Conservation (phyloP, 257 asterid genomes). For the Marsdenia floribunda region DNA sequence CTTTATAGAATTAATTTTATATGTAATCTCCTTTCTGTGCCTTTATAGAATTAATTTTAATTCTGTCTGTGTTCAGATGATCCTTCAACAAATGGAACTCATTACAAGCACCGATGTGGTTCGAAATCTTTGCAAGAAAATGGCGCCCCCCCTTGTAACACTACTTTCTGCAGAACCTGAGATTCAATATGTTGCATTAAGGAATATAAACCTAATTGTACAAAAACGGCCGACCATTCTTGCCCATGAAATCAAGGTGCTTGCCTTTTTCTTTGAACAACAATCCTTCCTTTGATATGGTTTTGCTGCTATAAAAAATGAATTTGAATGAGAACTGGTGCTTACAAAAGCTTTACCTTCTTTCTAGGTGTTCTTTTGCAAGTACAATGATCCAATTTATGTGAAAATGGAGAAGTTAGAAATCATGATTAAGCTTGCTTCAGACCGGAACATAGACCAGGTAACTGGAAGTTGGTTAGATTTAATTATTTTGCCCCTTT, state of each 20-base stretch:
- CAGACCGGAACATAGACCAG: conserved; percentile 95
- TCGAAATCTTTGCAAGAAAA: conserved; percentile 96
- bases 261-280: background rate
- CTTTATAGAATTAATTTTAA: conserved; percentile 5
- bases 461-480: conserved; percentile 38
- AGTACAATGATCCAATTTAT: conserved; percentile 96
- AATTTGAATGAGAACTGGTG: background rate
- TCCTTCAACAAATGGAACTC: conserved; percentile 98
- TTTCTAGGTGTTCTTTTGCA: conserved; percentile 89
- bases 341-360: conserved; percentile 12
- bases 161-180: conserved; percentile 96
- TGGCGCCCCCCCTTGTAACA: conserved; percentile 99
- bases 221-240: conserved; percentile 96
- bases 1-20: background rate
- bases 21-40: background rate
- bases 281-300: conserved; percentile 7
- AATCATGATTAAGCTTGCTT: conserved; percentile 99
- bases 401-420: conserved; percentile 99
- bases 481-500: conserved; percentile 1
- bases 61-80: conserved; percentile 59
- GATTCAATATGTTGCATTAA: conserved; percentile 88
- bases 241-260: conserved; percentile 95
- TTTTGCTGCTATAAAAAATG: conserved; percentile 10
- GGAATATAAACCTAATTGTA: conserved; percentile 94
- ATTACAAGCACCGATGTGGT: conserved; percentile 96